Evolutionary conservation across 768 basidiomycete species (phyloP), one percentile per base, ranked within the genome.

Genomic region (Tricholoma bakamatsutake): DNA sequence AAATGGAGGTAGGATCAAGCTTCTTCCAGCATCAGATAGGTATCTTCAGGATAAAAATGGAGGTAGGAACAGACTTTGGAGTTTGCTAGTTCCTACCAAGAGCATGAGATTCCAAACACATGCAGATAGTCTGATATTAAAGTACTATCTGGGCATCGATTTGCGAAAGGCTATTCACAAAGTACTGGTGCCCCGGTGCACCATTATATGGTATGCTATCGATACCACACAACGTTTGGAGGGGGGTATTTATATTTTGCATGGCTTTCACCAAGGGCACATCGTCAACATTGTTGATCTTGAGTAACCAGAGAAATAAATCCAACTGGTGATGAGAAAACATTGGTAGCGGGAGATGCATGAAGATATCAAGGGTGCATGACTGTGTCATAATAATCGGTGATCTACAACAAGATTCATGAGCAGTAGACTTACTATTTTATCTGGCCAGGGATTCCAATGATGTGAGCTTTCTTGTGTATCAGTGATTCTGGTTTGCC

Each of bases 51-150:
- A 52, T 71, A 70, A 52, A 70, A 67, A 1, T 48, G 40, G 0
- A 76, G 58, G 42, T 71, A 62, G 0, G 59, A 56, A 0, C 68
- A 63, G 10, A 76, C 67, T n/a, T 40, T 21, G 0, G 72, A 72
- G 53, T 76, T 76, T 3, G 69, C 60, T 64, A 73, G 70, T 64
- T 75, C 75, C 72, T 74, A 42, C 3, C 21, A 24, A 24, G 21
- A n/a, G n/a, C n/a, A n/a, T n/a, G n/a, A n/a, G n/a, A n/a, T n/a
- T n/a, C n/a, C 12, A 15, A 11, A 15, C 45, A 34, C 24, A 50
- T 30, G 43, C 46, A 42, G 30, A 53, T n/a, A 30, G 31, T 12
- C 4, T 18, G 48, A 35, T 31, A 15, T 28, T 37, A 37, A 47
- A n/a, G 18, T 50, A 49, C 21, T 54, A 69, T 71, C 63, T 71